Evolutionary conservation across 2,329 filamentous ascomycete species (phyloP).

Genomic region (Podosphaera xanthii): DNA sequence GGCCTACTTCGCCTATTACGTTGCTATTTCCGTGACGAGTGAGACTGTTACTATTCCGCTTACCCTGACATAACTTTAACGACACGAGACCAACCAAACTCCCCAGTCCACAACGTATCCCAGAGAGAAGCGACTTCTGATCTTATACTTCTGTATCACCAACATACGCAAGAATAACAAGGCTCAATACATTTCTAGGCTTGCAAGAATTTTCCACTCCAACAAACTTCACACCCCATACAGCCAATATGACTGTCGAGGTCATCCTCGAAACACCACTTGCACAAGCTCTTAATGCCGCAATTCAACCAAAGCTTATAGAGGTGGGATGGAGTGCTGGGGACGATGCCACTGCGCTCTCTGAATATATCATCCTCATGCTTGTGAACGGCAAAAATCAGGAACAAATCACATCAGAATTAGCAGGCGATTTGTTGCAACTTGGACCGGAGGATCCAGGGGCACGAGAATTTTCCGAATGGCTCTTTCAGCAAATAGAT

Average conservation of each 20-base stretch:
- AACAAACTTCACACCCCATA: neutral
- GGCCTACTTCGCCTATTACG: too few relatives aligned
- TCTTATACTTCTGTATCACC: too few relatives aligned
- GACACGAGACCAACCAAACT: too few relatives aligned
- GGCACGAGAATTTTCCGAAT: slow-evolving; percentile 63
- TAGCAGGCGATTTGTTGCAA: slow-evolving; percentile 68
- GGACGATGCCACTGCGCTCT: slow-evolving; percentile 53
- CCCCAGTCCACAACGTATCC: too few relatives aligned
- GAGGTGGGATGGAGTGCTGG: slow-evolving; percentile 83
- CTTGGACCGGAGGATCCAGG: slow-evolving; percentile 64
- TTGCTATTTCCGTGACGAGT: too few relatives aligned
- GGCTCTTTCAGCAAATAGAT: slow-evolving; percentile 81
- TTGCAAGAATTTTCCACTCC: too few relatives aligned
- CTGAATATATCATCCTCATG: slow-evolving; percentile 96
- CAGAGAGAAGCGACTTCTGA: too few relatives aligned
- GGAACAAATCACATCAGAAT: slow-evolving; percentile 68
- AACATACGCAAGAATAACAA: too few relatives aligned
- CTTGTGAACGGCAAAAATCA: slow-evolving; percentile 86
- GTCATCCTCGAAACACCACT: slow-evolving; percentile 58
- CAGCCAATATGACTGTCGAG: slow-evolving; percentile 48
- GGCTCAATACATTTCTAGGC: too few relatives aligned
- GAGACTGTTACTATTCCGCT: too few relatives aligned
- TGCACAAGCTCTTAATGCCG: slow-evolving; percentile 58
- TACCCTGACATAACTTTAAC: too few relatives aligned
- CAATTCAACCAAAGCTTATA: slow-evolving; percentile 73